Evolutionary conservation across 768 basidiomycete genomes (phyloP).

Genomic region (Trametes cubensis): DNA sequence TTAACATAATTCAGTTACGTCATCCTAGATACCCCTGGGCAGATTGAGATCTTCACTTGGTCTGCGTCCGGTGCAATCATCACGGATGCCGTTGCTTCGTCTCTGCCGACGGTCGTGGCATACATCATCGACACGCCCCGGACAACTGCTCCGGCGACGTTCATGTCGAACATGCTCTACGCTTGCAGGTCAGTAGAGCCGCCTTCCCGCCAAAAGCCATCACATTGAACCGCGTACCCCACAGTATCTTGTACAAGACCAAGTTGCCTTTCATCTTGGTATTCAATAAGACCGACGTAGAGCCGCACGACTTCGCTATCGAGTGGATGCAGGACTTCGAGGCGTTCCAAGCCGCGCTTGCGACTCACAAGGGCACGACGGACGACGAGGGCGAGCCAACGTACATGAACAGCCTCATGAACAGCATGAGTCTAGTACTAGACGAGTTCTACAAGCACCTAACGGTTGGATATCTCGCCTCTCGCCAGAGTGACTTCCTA

Average conservation of each 20-base stretch:
- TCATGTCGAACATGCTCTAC: conserved; percentile 99
- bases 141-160: conserved; percentile 92
- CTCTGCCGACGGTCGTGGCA: conserved; percentile 92
- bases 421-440: conserved; percentile 96
- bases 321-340: conserved; percentile 99
- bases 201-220: not conserved
- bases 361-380: conserved; percentile 63
- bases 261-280: conserved; percentile 96
- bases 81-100: conserved; percentile 93
- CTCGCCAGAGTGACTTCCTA: not conserved
- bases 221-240: not conserved
- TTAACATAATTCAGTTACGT: conserved; percentile 64
- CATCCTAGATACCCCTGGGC: conserved; percentile 95
- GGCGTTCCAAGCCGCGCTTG: conserved; percentile 86
- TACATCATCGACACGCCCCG: conserved; percentile 98
- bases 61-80: conserved; percentile 98
- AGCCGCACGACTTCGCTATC: conserved; percentile 86
- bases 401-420: conserved; percentile 99
- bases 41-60: conserved; percentile 99
- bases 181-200: conserved; percentile 77
- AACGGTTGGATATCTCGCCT: conserved; percentile 54
- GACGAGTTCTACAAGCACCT: conserved; percentile 98
- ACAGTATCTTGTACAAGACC: conserved; percentile 95
- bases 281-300: conserved; percentile 98
- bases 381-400: conserved; percentile 90